Base-by-base conservation (phyloP, 2,329 filamentous ascomycete species). In the Penicillium polonicum region DNA sequence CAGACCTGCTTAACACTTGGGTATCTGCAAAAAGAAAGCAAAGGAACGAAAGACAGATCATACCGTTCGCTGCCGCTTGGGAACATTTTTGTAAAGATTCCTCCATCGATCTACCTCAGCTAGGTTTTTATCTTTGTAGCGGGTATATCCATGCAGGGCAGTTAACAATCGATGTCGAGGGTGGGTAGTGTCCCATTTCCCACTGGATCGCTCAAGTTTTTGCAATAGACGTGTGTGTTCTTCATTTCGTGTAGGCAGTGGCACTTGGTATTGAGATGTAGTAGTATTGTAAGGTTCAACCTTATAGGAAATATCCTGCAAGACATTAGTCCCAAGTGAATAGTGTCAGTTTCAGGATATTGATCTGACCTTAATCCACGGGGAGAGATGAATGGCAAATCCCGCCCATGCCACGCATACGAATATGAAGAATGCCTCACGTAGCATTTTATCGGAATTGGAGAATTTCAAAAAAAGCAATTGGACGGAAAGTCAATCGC, bases 141-240 rank as follows among this genome's bases (percentile, higher is more conserved):
- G 50, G n/a, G 52, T 58, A 52, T 64, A 71, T 4, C 60, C 69
- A 58, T 69, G 61, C 19, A 70, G 48, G 1, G 68, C 67, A 19
- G 66, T 63, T 17, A 71, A 59, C 5, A 71, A 54, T n/a, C 69
- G 55, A 38, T 70, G 57, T 21, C 69, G 63, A 21, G 68, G 63
- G 42, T 70, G 68, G 5, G 62, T 59, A n/a, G 49, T 39, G 43
- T 66, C 58, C 60, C 59, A 64, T 38, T 58, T 63, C 5, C 60
- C 54, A 6, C 39, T 61, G 1, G 50, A 57, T 15, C 62, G 57
- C 21, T 61, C 38, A 7, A 70, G 52, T 4, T 59, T 59, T 7
- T 57, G 29, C 5, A 67, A 55, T 2, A 70, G 61, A 12, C 57
- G 60, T 0, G 55, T 1, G 43, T 63, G 60, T 19, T 65, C 58